Evolutionary conservation across 2,329 filamentous ascomycete species (phyloP), one percentile per base, ranked within the genome.

Genomic region (Fusarium scirpi): DNA sequence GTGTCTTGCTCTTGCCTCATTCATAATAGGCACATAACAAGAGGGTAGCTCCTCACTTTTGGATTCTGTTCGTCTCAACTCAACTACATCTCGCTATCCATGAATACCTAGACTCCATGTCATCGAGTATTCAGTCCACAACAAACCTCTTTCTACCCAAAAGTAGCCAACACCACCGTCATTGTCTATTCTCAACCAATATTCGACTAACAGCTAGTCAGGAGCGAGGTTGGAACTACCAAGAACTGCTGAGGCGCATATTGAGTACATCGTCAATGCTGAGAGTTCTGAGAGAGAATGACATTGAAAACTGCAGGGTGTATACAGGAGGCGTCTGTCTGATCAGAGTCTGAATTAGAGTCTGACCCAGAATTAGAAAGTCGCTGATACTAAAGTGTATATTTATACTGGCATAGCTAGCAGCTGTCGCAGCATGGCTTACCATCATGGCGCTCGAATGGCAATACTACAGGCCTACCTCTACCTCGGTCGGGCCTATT

Each of bases 401-500:
- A 38, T 12, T 24, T 9, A 22, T 16, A 11, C 22, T 48, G 46
- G n/a, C 20, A 48, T 16, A 18, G 30, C 11, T 22, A 15, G n/a
- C 30, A 22, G 6, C 20, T 34, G 32, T 34, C 32, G n/a, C 16
- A 13, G 56, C 32, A 34, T 67, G 62, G 66, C 56, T 67, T 69
- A 52, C 47, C 22, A 59, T 18, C 30, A 51, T 43, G 47, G 44
- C 48, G 48, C 58, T 40, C 49, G 20, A 38, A n/a, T 40, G 30
- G 16, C 51, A 49, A 34, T 25, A 51, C 32, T 34, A 34, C 32
- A 34, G 32, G 32, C 32, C 32, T 34, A 34, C 32, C 16, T 18
- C 32, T 34, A 34, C 49, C 66, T 60, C 58, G 48, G 54, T 70
- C 58, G 62, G 59, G 59, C 69, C 59, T 66, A 69, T 69, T 54